phyloP scores from a whole-genome alignment of 306 rosid genomes.

The Comarum palustre region DNA sequence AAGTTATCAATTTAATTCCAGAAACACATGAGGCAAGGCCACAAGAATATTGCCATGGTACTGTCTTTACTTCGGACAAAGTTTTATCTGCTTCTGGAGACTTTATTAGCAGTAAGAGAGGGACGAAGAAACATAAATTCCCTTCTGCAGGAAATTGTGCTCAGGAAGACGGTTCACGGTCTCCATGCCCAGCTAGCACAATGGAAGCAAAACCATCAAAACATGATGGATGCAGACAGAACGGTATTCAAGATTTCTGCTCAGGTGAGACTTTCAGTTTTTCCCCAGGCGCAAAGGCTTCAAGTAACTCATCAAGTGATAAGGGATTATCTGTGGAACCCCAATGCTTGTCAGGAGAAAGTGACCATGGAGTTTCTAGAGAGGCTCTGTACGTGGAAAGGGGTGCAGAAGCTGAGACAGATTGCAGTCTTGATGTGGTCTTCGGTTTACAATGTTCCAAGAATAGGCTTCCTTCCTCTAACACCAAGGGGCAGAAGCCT shows the following conservation, averaged over 20 bases:
- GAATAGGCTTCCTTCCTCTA: conserved; percentile 35
- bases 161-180: conserved; percentile 35
- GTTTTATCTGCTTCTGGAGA: conserved; percentile 46
- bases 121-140: conserved; percentile 52
- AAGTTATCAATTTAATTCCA: conserved; percentile 71
- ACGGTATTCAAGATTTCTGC: conserved; percentile 28
- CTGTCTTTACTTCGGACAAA: conserved; percentile 43
- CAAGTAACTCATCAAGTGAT: conserved; percentile 40
- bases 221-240: conserved; percentile 44
- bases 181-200: conserved; percentile 27
- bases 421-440: conserved; percentile 32
- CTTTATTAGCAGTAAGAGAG: conserved; percentile 37
- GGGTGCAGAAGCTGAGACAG: conserved; percentile 37
- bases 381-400: conserved; percentile 37
- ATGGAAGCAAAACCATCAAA: conserved; percentile 52
- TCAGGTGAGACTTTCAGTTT: conserved; percentile 35
- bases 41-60: conserved; percentile 43
- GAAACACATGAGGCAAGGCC: conserved; percentile 60
- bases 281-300: conserved; percentile 37
- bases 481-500: conserved; percentile 53
- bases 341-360: conserved; percentile 38
- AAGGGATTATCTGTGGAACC: conserved; percentile 41
- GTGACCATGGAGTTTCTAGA: conserved; percentile 30
- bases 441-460: conserved; percentile 33
- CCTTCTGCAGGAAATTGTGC: conserved; percentile 30